A percentile compares a stretch with the other conserved stretches of the same genome.
phyloP scores from a whole-genome alignment of 78 protist species.

The Cavenderia fasciculata region DNA sequence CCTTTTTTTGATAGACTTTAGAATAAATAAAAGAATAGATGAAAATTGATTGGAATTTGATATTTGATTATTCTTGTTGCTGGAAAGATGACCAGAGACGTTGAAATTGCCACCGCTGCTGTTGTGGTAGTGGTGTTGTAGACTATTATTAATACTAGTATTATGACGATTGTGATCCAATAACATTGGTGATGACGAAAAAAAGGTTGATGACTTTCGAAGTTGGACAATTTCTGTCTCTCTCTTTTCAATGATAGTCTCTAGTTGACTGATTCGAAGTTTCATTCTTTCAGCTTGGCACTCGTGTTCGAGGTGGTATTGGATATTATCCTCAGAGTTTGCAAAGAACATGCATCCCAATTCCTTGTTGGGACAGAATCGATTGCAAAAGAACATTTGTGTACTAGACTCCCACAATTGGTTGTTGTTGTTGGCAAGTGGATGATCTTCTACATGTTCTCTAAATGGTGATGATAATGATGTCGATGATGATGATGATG shows the following conservation, averaged over 20 bases:
- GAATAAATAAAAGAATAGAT: no score
- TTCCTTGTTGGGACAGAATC: slow-evolving; percentile 60
- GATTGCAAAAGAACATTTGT: slow-evolving; percentile 24
- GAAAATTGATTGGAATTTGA: no score
- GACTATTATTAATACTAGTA: no score
- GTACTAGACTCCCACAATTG: slow-evolving; percentile 71
- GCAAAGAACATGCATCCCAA: slow-evolving; percentile 37
- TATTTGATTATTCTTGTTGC: no score
- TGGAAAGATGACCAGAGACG: no score
- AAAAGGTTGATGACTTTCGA: neutral
- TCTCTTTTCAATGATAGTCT: slow-evolving; percentile 12
- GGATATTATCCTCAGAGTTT: slow-evolving; percentile 30
- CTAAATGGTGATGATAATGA: neutral
- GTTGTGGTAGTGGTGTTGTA: no score
- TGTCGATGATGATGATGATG: neutral
- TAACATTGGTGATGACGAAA: no score
- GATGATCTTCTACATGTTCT: neutral
- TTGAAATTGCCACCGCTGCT: no score
- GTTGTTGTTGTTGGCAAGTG: neutral
- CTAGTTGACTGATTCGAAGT: slow-evolving; percentile 1
- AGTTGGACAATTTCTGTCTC: slow-evolving; percentile 5
- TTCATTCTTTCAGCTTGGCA: slow-evolving; percentile 45
- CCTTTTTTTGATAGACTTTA: no score
- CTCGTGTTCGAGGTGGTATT: slow-evolving; percentile 26
- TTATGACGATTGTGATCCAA: no score